Conservation (phyloP, 2,329 filamentous ascomycete genomes). For the Gnomoniopsis sp. region DNA sequence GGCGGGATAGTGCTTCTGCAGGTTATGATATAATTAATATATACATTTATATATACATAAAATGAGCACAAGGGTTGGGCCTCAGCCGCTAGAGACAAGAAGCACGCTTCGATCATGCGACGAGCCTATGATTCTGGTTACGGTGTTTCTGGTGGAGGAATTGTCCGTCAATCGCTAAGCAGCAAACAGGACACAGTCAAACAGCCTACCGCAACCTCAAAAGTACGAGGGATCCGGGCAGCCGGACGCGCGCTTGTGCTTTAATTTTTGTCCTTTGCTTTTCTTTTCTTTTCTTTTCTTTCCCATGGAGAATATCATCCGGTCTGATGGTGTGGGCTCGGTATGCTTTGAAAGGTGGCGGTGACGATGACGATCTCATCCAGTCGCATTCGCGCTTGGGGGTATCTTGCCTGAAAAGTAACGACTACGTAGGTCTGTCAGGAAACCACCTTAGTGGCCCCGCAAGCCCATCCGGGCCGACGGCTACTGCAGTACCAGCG, state of each 20-base stretch:
- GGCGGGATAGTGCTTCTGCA: neutral
- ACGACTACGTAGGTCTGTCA: neutral
- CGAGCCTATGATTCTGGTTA: neutral
- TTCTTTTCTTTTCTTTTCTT: too few species aligned
- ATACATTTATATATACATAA: neutral
- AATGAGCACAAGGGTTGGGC: neutral
- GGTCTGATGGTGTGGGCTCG: neutral
- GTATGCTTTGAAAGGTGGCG: too few species aligned
- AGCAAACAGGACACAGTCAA: neutral
- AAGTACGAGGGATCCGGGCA: neutral
- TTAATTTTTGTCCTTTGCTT: too few species aligned
- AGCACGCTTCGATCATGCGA: constrained; percentile 14
- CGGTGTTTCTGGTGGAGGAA: neutral
- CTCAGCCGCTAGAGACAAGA: constrained; percentile 7
- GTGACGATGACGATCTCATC: neutral
- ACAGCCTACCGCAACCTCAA: neutral
- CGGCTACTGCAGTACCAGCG: neutral
- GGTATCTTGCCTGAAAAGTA: neutral
- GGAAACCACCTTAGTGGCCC: too few species aligned
- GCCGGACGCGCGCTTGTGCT: neutral
- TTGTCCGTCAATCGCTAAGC: constrained; percentile 1
- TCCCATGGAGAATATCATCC: neutral
- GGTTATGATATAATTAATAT: neutral
- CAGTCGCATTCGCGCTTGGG: neutral
- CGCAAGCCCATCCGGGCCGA: neutral